These are phyloP conservation scores for Penicillium bialowiezense DNA, from an alignment of 495 filamentous ascomycete species.

Conservation along the genomic window DNA sequence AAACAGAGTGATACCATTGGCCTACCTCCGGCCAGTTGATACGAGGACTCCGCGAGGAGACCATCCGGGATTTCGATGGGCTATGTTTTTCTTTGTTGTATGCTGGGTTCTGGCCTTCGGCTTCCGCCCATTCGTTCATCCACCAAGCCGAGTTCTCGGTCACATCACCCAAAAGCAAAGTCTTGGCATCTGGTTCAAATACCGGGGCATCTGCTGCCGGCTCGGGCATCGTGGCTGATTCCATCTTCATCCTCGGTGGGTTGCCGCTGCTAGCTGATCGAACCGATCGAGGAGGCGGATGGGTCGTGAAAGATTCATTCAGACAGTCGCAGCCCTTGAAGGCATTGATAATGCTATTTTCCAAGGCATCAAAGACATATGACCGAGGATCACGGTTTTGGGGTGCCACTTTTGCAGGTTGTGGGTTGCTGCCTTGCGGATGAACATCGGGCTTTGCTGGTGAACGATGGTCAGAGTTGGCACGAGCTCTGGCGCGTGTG, in stretches of 20 bases:
- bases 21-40: slow-evolving; percentile 73
- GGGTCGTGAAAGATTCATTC: slow-evolving; percentile 64
- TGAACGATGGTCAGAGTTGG: slow-evolving; percentile 31
- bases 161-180: slow-evolving; percentile 73
- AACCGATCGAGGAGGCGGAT: slow-evolving; percentile 23
- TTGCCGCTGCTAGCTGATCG: slow-evolving; percentile 26
- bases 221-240: slow-evolving; percentile 14
- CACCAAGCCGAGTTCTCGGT: slow-evolving; percentile 86
- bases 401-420: slow-evolving; percentile 12
- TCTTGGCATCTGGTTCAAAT: slow-evolving; percentile 70
- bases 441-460: slow-evolving; percentile 16
- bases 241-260: slow-evolving; percentile 27
- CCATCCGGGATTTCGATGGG: slow-evolving; percentile 29
- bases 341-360: slow-evolving; percentile 68
- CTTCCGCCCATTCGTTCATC: slow-evolving; percentile 54
- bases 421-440: slow-evolving; percentile 15
- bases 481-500: slow-evolving; percentile 22
- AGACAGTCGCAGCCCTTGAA: slow-evolving; percentile 70
- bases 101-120: slow-evolving; percentile 20
- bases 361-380: slow-evolving; percentile 64
- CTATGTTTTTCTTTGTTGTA: slow-evolving; percentile 23
- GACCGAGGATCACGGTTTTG: slow-evolving; percentile 22
- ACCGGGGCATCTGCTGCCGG: slow-evolving; percentile 23
- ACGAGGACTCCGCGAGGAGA: slow-evolving; percentile 62
- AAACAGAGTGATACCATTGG: slow-evolving; percentile 74